Evolutionary conservation across 768 basidiomycete species (phyloP).

Genomic region (Boletus sensibilis): DNA sequence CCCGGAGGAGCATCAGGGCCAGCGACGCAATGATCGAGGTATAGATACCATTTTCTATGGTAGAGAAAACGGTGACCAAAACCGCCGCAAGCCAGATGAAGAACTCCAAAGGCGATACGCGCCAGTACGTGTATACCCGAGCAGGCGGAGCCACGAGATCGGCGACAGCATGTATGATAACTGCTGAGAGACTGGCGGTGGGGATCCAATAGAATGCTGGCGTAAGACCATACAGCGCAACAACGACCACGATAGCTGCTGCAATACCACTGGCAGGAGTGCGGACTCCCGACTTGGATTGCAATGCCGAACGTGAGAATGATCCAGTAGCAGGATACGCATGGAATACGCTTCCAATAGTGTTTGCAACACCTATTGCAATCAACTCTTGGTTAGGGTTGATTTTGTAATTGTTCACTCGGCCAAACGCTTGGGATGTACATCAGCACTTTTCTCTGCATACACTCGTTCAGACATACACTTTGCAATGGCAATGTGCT

Average conservation of each 20-base stretch:
- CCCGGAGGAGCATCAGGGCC: slow-evolving; percentile 76
- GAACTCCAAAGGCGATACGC: slow-evolving; percentile 90
- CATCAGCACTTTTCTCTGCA: slow-evolving; percentile 9
- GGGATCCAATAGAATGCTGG: slow-evolving; percentile 92
- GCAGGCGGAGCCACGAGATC: slow-evolving; percentile 84
- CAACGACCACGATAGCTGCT: slow-evolving; percentile 84
- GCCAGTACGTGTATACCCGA: slow-evolving; percentile 88
- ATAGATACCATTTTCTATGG: slow-evolving; percentile 92
- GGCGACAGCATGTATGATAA: slow-evolving; percentile 92
- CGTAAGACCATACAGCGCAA: slow-evolving; percentile 93
- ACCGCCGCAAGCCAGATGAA: slow-evolving; percentile 87
- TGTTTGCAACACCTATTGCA: slow-evolving; percentile 96
- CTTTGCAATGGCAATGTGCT: slow-evolving; percentile 97
- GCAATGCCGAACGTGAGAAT: slow-evolving; percentile 96
- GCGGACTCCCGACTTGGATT: slow-evolving; percentile 95
- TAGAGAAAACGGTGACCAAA: slow-evolving; percentile 87
- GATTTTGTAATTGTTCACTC: slow-evolving; percentile 92
- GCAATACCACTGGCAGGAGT: slow-evolving; percentile 88
- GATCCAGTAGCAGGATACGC: slow-evolving; percentile 98
- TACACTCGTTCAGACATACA: slow-evolving; percentile 45
- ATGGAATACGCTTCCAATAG: slow-evolving; percentile 81
- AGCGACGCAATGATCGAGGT: slow-evolving; percentile 78
- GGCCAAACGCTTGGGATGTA: slow-evolving; percentile 75
- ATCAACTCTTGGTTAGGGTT: slow-evolving; percentile 93
- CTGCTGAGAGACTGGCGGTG: slow-evolving; percentile 77